Evolutionary conservation across 805 yeast genomes (phyloP), one percentile per base, ranked within the genome.

Genomic region (Yarrowia keelungensis): DNA sequence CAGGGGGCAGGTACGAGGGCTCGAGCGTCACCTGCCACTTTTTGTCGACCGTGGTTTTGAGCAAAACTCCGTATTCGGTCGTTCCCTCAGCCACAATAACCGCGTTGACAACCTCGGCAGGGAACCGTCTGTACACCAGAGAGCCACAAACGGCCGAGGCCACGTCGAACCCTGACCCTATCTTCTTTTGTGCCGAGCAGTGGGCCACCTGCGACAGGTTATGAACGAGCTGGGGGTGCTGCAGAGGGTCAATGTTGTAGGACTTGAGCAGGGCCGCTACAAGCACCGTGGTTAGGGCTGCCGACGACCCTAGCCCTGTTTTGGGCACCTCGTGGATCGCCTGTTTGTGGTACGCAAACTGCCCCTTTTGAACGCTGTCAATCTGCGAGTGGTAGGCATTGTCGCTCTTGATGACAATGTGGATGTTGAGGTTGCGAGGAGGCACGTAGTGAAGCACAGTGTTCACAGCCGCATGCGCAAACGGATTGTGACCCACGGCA

Each of bases 131-230:
- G 77, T 95, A 95, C 7, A 87, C 83, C 56, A 93, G 89, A 0
- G 97, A 90, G 1, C 99, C 99, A 77, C 84, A 94, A 0, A 91
- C 89, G 0, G 99, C 99, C 35, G 98, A 89, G 0, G 97, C 98
- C 50, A 95, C 97, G 76, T 95, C 99, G 78, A 95, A 95, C 0
- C 99, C 99, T 3, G 97, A 92, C 0, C 99, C 99, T 35, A 95
- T 88, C 77, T 95, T 95, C 41, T 91, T 91, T 77, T 95, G 99
- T 2, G 99, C 98, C 69, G 86, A 84, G 76, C 97, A 93, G 77
- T 95, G 99, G 0, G 97, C 89, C 9, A 91, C 81, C 76, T 95
- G 99, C 0, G 97, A 86, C 36, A 92, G 78, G 74, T 92, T 94
- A 76, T 95, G 98, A 43, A 94, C 81, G n/a, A 76, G 70, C 5